phyloP scores from a whole-genome alignment of 2,329 filamentous ascomycete genomes.

The Neofusicoccum parvum region DNA sequence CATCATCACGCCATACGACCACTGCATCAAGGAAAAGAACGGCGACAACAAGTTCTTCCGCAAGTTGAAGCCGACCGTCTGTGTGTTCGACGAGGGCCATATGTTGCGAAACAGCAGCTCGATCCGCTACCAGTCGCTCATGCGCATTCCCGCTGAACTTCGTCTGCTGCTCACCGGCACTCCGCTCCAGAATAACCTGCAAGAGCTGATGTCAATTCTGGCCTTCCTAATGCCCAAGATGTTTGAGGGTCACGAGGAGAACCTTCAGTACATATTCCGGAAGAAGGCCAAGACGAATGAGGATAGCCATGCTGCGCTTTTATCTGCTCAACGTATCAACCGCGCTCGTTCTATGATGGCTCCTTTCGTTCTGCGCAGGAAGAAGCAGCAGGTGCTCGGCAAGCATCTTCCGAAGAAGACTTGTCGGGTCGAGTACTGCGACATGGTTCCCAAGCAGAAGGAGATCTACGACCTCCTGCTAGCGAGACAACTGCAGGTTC shows the following conservation, averaged over 20 bases:
- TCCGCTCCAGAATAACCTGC: constrained; percentile 90
- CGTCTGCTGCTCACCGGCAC: constrained; percentile 87
- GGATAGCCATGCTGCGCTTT: constrained; percentile 73
- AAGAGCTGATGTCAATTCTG: constrained; percentile 86
- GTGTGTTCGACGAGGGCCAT: constrained; percentile 93
- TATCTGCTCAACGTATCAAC: constrained; percentile 84
- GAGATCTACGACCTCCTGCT: constrained; percentile 74
- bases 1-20: constrained; percentile 71
- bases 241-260: constrained; percentile 75
- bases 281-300: constrained; percentile 86
- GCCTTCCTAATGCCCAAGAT: constrained; percentile 91
- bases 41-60: constrained; percentile 65
- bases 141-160: constrained; percentile 77
- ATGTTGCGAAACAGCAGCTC: constrained; percentile 87
- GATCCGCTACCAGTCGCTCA: constrained; percentile 76
- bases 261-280: constrained; percentile 85
- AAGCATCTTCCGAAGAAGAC: constrained; percentile 79
- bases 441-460: constrained; percentile 72
- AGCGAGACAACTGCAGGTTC: constrained; percentile 60
- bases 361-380: constrained; percentile 90
- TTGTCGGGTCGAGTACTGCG: constrained; percentile 76
- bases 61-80: constrained; percentile 57
- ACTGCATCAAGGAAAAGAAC: constrained; percentile 59
- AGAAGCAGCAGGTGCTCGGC: constrained; percentile 83
- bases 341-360: constrained; percentile 90